These are phyloP conservation scores for Neofusicoccum laricinum DNA, from an alignment of 2,329 filamentous ascomycete species.

Conservation along the genomic window DNA sequence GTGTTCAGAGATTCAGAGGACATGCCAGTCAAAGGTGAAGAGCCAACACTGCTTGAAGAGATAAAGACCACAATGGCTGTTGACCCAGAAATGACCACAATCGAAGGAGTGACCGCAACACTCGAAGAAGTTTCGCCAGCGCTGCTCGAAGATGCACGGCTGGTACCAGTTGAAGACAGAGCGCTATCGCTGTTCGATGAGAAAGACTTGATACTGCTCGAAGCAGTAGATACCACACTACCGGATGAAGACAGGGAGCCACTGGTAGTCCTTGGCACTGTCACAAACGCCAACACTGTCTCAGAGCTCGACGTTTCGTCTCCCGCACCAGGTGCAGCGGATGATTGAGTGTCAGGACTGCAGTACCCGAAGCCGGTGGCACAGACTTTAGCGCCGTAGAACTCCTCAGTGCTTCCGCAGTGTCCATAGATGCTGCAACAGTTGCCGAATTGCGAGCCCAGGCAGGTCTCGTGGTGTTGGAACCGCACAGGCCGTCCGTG, in stretches of 20 bases:
- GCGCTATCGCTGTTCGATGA: not conserved
- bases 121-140: not conserved
- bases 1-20: not conserved
- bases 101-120: not conserved
- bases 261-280: not conserved
- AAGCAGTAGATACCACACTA: not conserved
- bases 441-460: slow-evolving; percentile 10
- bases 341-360: not conserved
- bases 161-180: not conserved
- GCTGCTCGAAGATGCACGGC: not conserved
- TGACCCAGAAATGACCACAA: not conserved
- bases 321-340: not conserved
- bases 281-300: not conserved
- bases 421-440: slow-evolving; percentile 16
- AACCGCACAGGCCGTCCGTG: not conserved
- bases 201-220: not conserved
- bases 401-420: slow-evolving; percentile 14
- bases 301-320: not conserved
- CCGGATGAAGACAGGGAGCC: not conserved
- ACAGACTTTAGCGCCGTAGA: slow-evolving; percentile 8
- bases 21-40: not conserved
- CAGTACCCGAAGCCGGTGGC: slow-evolving; percentile 7
- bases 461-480: slow-evolving; percentile 5
- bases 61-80: not conserved
- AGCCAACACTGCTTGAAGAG: not conserved